Evolutionary conservation across 495 filamentous ascomycete species (phyloP).

Genomic region (Amniculicola lignicola): DNA sequence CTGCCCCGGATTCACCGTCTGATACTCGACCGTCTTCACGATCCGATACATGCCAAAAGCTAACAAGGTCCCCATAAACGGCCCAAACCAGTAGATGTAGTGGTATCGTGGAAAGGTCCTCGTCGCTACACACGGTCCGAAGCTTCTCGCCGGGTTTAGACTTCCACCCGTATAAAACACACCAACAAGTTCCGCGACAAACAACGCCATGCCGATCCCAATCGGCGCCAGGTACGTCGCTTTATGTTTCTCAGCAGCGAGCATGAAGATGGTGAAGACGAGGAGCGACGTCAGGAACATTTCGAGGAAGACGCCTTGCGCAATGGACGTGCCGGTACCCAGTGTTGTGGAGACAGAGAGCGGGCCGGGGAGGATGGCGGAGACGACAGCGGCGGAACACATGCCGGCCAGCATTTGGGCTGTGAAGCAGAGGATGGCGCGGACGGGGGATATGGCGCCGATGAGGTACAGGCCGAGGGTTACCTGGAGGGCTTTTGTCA

Average conservation of each 20-base stretch:
- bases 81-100: conserved; percentile 61
- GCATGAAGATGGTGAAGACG: conserved; percentile 76
- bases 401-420: conserved; percentile 60
- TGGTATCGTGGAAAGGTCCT: conserved; percentile 62
- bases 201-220: conserved; percentile 69
- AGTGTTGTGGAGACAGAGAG: conserved; percentile 60
- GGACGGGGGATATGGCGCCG: conserved; percentile 52
- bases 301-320: conserved; percentile 73
- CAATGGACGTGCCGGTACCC: conserved; percentile 54
- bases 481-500: conserved; percentile 42
- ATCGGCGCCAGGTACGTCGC: conserved; percentile 76
- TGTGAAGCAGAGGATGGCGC: conserved; percentile 51
- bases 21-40: conserved; percentile 61
- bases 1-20: conserved; percentile 75
- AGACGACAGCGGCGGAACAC: conserved; percentile 58
- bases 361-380: conserved; percentile 58
- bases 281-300: conserved; percentile 76
- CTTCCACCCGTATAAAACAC: conserved; percentile 70
- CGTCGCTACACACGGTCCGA: conserved; percentile 68
- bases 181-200: conserved; percentile 66
- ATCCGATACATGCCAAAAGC: conserved; percentile 44
- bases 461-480: conserved; percentile 58
- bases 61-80: conserved; percentile 38
- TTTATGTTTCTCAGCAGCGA: conserved; percentile 79
- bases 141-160: conserved; percentile 67